Evolutionary conservation across 108 stramenopile genomes (phyloP).

Genomic region (Cyclotella sp.): DNA sequence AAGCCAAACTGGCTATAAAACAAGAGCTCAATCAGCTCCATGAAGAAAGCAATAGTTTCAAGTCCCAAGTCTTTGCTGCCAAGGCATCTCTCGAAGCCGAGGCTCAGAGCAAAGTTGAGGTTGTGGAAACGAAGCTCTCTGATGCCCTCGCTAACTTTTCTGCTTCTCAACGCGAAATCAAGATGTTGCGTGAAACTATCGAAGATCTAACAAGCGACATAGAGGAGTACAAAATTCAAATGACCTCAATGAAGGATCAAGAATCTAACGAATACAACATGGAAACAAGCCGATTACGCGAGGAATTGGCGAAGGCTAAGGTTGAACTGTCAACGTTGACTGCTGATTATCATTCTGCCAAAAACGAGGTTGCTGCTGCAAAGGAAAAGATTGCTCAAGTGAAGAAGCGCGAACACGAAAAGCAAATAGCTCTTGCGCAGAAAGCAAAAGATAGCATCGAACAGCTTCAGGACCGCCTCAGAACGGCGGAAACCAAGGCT

Average conservation of each 20-base stretch:
- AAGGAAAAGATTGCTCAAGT: constrained; percentile 46
- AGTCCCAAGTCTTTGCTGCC: constrained; percentile 45
- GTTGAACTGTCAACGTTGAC: constrained; percentile 33
- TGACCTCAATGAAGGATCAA: constrained; percentile 35
- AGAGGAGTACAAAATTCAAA: constrained; percentile 39
- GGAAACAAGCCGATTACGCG: constrained; percentile 38
- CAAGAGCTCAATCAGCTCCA: constrained; percentile 29
- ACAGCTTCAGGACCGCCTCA: constrained; percentile 15
- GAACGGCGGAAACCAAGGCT: constrained; percentile 14
- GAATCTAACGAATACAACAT: constrained; percentile 39
- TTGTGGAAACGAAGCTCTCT: constrained; percentile 31
- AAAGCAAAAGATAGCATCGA: constrained; percentile 41
- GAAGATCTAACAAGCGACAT: constrained; percentile 46
- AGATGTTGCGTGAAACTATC: constrained; percentile 34
- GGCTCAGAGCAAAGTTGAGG: constrained; percentile 24
- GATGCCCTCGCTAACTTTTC: constrained; percentile 32
- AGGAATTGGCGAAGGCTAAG: constrained; percentile 40
- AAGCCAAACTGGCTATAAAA: constrained; percentile 31
- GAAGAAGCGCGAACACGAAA: constrained; percentile 38
- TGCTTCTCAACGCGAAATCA: constrained; percentile 39
- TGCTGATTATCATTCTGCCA: constrained; percentile 43
- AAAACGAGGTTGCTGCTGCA: constrained; percentile 34
- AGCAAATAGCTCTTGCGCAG: constrained; percentile 38
- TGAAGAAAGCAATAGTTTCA: constrained; percentile 35
- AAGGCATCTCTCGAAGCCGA: constrained; percentile 52